phyloP scores from a whole-genome alignment of 2,329 filamentous ascomycete species.

The Fusarium sp. region DNA sequence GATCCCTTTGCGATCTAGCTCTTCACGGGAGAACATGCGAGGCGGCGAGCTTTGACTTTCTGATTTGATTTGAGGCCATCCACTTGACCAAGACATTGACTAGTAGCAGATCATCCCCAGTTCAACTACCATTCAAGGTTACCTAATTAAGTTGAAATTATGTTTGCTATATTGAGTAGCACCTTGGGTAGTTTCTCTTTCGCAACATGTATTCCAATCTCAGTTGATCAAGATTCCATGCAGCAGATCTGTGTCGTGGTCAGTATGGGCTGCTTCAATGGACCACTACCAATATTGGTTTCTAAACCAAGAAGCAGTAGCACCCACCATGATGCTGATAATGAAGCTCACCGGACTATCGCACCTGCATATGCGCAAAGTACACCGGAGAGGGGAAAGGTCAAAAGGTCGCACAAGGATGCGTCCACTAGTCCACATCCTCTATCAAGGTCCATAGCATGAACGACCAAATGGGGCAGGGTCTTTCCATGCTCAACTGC shows the following conservation, averaged over 20 bases:
- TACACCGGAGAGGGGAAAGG: conserved; percentile 40
- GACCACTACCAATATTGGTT: conserved; percentile 12
- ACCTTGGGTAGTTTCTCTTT: neutral
- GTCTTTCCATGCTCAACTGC: conserved; percentile 36
- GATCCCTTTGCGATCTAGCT: conserved; percentile 42
- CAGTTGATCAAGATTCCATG: conserved; percentile 14
- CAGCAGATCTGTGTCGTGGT: conserved; percentile 33
- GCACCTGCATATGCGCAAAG: conserved; percentile 41
- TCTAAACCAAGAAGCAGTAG: conserved; percentile 36
- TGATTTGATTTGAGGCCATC: conserved; percentile 43
- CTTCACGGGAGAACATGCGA: conserved; percentile 36
- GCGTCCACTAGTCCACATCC: conserved; percentile 34
- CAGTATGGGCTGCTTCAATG: conserved; percentile 18
- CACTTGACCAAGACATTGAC: conserved; percentile 25
- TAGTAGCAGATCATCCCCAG: conserved; percentile 22
- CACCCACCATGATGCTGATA: conserved; percentile 35
- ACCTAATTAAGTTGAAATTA: conserved; percentile 27
- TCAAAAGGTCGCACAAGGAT: conserved; percentile 40
- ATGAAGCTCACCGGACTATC: conserved; percentile 37
- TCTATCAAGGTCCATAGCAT: conserved; percentile 35
- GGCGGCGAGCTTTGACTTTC: conserved; percentile 39
- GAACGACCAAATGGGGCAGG: conserved; percentile 17
- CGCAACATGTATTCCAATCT: neutral
- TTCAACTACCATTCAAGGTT: conserved; percentile 20
- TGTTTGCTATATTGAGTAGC: neutral